Percentiles rank a stretch among this genome's conserved stretches.
These are phyloP conservation scores for Arthromyces matolae DNA, from an alignment of 768 basidiomycete genomes.

Conservation along the genomic window DNA sequence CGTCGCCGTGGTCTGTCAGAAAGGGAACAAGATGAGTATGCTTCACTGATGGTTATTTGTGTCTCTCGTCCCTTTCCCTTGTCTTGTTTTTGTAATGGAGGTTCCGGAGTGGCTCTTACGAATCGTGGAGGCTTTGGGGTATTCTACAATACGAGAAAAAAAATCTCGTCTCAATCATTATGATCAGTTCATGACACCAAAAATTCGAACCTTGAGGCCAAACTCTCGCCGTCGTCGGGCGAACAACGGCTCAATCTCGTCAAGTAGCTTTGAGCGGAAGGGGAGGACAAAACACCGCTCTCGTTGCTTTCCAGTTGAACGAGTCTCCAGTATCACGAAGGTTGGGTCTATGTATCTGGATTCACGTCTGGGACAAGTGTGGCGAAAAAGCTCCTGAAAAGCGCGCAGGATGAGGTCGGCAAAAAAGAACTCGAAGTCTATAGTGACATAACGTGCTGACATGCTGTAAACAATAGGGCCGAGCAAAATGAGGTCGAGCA, in stretches of 20 bases:
- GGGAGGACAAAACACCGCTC: conserved; percentile 8
- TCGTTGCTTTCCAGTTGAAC: conserved; percentile 1
- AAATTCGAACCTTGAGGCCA: conserved; percentile 4
- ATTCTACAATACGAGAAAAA: neutral
- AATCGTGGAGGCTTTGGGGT: conserved; percentile 4
- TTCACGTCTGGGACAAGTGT: conserved; percentile 1
- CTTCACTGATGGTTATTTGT: neutral
- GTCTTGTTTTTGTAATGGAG: too few relatives aligned
- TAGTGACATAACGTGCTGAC: conserved; percentile 1
- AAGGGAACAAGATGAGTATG: neutral
- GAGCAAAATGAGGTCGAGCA: conserved; percentile 9
- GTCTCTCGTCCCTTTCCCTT: conserved; percentile 1
- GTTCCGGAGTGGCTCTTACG: neutral
- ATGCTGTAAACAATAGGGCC: conserved; percentile 3
- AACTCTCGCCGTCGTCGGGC: neutral
- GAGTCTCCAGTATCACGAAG: conserved; percentile 6
- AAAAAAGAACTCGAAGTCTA: conserved; percentile 9
- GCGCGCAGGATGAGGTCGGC: conserved; percentile 6
- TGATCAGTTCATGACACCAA: neutral
- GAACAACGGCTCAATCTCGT: conserved; percentile 7
- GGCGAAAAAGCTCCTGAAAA: conserved; percentile 8
- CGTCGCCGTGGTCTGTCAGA: neutral
- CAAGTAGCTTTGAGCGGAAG: conserved; percentile 7
- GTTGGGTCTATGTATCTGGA: conserved; percentile 7
- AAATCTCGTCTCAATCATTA: neutral